phyloP scores from a whole-genome alignment of 768 basidiomycete species.

The Favolaschia claudopus region DNA sequence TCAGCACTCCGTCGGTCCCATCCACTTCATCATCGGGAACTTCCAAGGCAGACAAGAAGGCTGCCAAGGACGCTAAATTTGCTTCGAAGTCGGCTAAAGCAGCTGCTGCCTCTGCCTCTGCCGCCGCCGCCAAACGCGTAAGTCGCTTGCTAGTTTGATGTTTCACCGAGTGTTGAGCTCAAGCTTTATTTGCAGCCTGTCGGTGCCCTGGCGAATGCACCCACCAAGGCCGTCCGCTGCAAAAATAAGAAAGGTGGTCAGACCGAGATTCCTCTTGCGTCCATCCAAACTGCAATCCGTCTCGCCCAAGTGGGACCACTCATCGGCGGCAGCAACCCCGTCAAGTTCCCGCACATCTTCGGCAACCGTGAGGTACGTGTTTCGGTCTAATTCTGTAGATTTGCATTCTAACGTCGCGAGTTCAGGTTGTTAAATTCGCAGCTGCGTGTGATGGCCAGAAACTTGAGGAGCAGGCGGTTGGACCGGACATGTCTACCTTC shows the following conservation, averaged over 20 bases:
- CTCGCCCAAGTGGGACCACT: slow-evolving; percentile 3
- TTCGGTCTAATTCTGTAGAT: too few relatives aligned
- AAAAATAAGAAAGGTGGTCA: neutral
- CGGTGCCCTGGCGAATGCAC: slow-evolving; percentile 2
- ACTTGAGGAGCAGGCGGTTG: slow-evolving; percentile 13
- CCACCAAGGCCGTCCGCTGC: slow-evolving; percentile 1
- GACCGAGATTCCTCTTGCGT: neutral
- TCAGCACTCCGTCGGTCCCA: too few relatives aligned
- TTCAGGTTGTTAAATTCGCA: slow-evolving; percentile 1
- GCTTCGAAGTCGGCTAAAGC: neutral
- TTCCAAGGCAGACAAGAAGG: slow-evolving; percentile 11
- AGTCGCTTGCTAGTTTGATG: neutral
- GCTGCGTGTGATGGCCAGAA: slow-evolving; percentile 1
- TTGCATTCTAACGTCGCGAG: neutral
- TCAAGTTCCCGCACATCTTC: slow-evolving; percentile 11
- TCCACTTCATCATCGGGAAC: neutral
- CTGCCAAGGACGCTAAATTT: slow-evolving; percentile 3
- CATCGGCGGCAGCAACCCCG: neutral
- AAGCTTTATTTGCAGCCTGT: slow-evolving; percentile 1
- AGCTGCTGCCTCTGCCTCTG: neutral
- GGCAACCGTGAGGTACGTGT: neutral
- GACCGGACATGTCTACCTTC: slow-evolving; percentile 8
- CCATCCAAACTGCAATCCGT: neutral
- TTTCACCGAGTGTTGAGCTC: neutral
- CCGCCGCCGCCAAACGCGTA: neutral